Base-by-base conservation (phyloP, 768 basidiomycete genomes). In the Tephrocybe rancida region DNA sequence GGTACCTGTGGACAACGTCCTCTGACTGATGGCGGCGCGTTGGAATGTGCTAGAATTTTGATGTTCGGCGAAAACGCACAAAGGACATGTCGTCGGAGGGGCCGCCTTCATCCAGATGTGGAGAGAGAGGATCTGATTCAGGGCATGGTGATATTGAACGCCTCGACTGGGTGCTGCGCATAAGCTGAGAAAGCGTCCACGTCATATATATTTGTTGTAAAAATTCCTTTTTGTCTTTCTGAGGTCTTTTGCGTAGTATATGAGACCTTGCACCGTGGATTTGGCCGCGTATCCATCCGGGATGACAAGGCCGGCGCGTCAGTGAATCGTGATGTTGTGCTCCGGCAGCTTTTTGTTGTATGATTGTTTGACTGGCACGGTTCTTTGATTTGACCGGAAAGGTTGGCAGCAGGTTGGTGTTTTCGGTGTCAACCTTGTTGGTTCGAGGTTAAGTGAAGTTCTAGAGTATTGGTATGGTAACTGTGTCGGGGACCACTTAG, bases 41-140 rank as follows among this genome's bases (percentile, higher is more conserved):
- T 44, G 21, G 51, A 53, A 57, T 37, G 46, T 57, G 47, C 56
- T 53, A 53, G 56, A 57, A 57, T 34, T 37, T 29, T 52, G 34
- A 48, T 56, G 24, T 10, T 41, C 47, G 50, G 46, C 41, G 47
- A 48, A 51, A 30, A 44, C 18, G 19, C 50, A 56, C 50, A 56
- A 56, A 51, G 35, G 44, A 26, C 18, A n/a, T 16, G 25, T 29
- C 21, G 18, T 8, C 5, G 39, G 39, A n/a, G 39, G 39, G 19
- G 37, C 42, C 41, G 44, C 49, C n/a, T 37, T 37, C 29, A 30
- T 25, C 50, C 21, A 24, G 38, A 44, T 30, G 34, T 44, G 34
- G 50, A 37, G 27, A 35, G 34, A 30, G n/a, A n/a, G 44, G 10
- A 16, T 44, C 42, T 24, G 42, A 21, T 34, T 52, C 50, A 24